Evolutionary conservation across 2,329 filamentous ascomycete genomes (phyloP), one percentile per base, ranked within the genome.

Genomic region (Claviceps spartinae): DNA sequence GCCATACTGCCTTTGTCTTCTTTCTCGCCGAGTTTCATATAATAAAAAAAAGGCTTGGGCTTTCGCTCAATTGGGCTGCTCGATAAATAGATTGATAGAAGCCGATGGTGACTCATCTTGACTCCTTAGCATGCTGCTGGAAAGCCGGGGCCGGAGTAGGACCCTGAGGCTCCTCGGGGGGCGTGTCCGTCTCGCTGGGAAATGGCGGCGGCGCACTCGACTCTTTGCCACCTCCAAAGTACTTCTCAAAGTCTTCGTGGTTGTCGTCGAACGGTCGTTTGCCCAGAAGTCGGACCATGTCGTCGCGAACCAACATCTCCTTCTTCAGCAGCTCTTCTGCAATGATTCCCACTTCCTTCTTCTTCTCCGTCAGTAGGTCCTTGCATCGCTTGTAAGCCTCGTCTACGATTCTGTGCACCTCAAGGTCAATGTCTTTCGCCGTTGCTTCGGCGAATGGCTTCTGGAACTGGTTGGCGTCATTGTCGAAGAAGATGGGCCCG

Each of bases 381-480:
- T 81, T 83, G 75, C 93, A 98, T 69, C 93, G 85, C 68, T 86
- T 81, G 75, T 98, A 95, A 1, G 93, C 93, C 65, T 93, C 82
- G 57, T 94, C 88, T 51, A 98, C 83, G 60, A 98, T 95, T 51
- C 88, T 81, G 59, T 88, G 83, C 56, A 98, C 91, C 71, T 98
- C 93, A 43, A 77, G 71, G 65, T 98, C 93, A 65, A 98, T 98
- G 59, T 84, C 84, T 65, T 89, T 86, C 18, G 90, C 93, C 2
- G 93, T 98, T 50, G 88, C 77, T 72, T 98, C 93, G 22, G 88
- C 91, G 71, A 97, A 98, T 0, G 93, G 93, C 74, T 98, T 98
- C 65, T 90, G 83, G 54, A 96, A 71, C 63, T 87, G 83, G 65
- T 87, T 86, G 57, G 86, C 79, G 62, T 88, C 78, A 65, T 87